A percentile compares a stretch with the other conserved stretches of the same genome.
phyloP scores from a whole-genome alignment of 1,284 basidiomycete species.

The Quambalaria eucalypti region DNA sequence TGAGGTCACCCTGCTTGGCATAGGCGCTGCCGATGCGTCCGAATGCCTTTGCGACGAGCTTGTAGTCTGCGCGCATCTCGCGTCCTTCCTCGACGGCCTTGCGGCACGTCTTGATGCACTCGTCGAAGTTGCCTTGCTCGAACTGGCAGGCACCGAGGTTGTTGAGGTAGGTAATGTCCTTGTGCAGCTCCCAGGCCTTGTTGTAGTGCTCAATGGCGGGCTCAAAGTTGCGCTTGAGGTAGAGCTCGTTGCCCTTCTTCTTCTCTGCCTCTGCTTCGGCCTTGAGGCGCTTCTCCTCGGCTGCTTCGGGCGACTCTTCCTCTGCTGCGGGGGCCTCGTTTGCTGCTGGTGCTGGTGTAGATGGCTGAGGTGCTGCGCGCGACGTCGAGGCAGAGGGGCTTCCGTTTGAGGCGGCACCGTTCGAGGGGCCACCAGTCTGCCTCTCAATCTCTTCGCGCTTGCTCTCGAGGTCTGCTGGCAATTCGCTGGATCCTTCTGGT shows the following conservation, averaged over 20 bases:
- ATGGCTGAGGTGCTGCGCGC: conserved; percentile 46
- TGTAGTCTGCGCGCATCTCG: conserved; percentile 54
- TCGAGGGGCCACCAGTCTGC: conserved; percentile 24
- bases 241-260: conserved; percentile 65
- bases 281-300: conserved; percentile 11
- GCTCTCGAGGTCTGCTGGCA: conserved; percentile 57
- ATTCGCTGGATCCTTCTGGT: conserved; percentile 72
- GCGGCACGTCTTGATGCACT: conserved; percentile 81
- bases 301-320: conserved; percentile 12
- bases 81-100: conserved; percentile 92
- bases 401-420: not conserved
- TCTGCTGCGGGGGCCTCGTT: conserved; percentile 24
- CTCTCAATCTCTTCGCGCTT: conserved; percentile 31
- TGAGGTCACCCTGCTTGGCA: conserved; percentile 68
- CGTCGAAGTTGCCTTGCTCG: conserved; percentile 82
- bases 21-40: conserved; percentile 83
- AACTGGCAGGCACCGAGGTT: conserved; percentile 70
- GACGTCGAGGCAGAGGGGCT: conserved; percentile 3
- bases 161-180: conserved; percentile 80
- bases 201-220: conserved; percentile 48
- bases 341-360: conserved; percentile 41
- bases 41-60: conserved; percentile 62
- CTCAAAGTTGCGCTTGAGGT: conserved; percentile 64
- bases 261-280: conserved; percentile 26
- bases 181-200: conserved; percentile 85